Evolutionary conservation across 768 basidiomycete genomes (phyloP).

Genomic region (Tricholoma matsutake): DNA sequence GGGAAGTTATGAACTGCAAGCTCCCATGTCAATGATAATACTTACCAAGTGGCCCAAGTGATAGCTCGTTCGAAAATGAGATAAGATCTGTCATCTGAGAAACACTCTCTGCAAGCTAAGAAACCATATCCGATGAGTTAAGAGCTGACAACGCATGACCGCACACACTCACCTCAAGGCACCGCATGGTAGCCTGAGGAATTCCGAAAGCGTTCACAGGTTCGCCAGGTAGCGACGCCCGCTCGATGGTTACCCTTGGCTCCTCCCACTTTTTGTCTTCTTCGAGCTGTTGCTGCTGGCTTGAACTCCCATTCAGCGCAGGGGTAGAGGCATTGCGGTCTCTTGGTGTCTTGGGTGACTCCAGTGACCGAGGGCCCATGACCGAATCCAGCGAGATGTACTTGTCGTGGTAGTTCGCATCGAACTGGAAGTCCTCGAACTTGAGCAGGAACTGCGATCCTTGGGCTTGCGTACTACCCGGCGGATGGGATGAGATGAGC

Average conservation of each 20-base stretch:
- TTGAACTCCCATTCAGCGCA: slow-evolving; percentile 23
- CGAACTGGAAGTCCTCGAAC: slow-evolving; percentile 73
- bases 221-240: slow-evolving; percentile 70
- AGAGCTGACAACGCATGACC: neutral
- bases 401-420: slow-evolving; percentile 72
- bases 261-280: slow-evolving; percentile 69
- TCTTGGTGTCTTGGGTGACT: slow-evolving; percentile 38
- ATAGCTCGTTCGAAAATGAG: slow-evolving; percentile 49
- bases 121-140: slow-evolving; percentile 6
- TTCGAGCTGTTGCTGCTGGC: slow-evolving; percentile 29
- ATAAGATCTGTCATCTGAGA: slow-evolving; percentile 79
- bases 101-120: slow-evolving; percentile 77
- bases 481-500: slow-evolving; percentile 30
- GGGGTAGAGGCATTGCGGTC: slow-evolving; percentile 22
- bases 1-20: slow-evolving; percentile 1
- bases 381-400: slow-evolving; percentile 67
- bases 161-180: slow-evolving; percentile 60
- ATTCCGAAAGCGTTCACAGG: slow-evolving; percentile 89
- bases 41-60: slow-evolving; percentile 67
- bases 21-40: slow-evolving; percentile 14
- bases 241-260: slow-evolving; percentile 55
- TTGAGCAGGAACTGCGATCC: slow-evolving; percentile 41
- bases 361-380: slow-evolving; percentile 42
- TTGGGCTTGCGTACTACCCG: slow-evolving; percentile 23
- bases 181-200: slow-evolving; percentile 86